A percentile compares a stretch with the other conserved stretches of the same genome.
Conservation (phyloP, 1,139 yeast species). For the Diutina neorugosa region DNA sequence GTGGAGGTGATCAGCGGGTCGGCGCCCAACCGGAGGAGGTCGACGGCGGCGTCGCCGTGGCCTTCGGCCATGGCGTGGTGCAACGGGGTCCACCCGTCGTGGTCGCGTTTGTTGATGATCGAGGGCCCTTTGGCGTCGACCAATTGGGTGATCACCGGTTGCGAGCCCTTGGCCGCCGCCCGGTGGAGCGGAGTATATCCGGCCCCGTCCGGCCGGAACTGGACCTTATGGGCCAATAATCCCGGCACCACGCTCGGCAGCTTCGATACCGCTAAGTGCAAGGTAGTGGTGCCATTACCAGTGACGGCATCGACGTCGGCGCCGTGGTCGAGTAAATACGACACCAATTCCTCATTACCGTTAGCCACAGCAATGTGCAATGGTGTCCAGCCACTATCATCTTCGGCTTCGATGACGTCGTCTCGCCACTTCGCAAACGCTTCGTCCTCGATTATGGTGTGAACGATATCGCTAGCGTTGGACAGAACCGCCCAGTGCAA, state of each 20-base stretch:
- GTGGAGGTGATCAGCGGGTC: conserved; percentile 35
- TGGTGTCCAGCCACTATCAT: conserved; percentile 82
- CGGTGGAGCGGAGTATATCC: conserved; percentile 65
- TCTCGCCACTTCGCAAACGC: conserved; percentile 13
- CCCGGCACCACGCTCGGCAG: not conserved
- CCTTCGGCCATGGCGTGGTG: conserved; percentile 94
- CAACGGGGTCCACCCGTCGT: conserved; percentile 72
- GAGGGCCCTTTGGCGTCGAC: conserved; percentile 49
- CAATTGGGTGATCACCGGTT: conserved; percentile 37
- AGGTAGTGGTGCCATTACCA: conserved; percentile 55
- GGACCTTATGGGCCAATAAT: not conserved
- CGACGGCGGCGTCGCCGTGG: conserved; percentile 62
- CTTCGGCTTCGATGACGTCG: conserved; percentile 59
- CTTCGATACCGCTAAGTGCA: conserved; percentile 60
- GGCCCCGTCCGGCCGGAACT: conserved; percentile 36
- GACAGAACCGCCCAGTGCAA: conserved; percentile 83
- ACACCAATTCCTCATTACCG: conserved; percentile 48
- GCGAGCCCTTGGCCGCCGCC: conserved; percentile 72
- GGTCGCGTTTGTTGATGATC: conserved; percentile 44
- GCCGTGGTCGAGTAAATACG: conserved; percentile 20
- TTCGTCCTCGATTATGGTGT: conserved; percentile 32
- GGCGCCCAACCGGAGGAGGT: conserved; percentile 56
- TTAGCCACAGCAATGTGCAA: conserved; percentile 70
- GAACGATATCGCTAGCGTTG: conserved; percentile 42
- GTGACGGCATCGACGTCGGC: conserved; percentile 38